Base-by-base conservation (phyloP, 2,329 filamentous ascomycete species). In the Aspergillus sojae region DNA sequence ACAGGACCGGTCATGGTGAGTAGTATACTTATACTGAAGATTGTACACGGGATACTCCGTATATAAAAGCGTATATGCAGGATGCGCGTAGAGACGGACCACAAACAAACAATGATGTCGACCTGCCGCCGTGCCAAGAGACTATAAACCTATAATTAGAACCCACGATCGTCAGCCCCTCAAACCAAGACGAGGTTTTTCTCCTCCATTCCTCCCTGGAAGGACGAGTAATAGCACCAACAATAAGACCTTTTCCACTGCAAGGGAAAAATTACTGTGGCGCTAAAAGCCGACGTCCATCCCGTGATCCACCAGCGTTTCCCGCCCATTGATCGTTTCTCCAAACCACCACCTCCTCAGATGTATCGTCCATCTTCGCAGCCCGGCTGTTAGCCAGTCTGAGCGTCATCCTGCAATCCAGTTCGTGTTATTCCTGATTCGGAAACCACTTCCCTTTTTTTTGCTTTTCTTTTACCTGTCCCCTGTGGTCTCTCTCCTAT, bases 221-320 rank as follows among this genome's bases (percentile, higher is more conserved):
- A 52, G 48, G 48, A 52, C 48, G 28, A 52, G 34, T 52, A 52
- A 52, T 28, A 50, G 1, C 28, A 52, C 28, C 28, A 52, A 32
- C 28, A 34, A 52, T 52, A 34, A 52, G 48, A 34, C 48, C 7
- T 1, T 28, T 28, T 19, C 12, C 12, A 26, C 26, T 30, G 46
- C 46, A 52, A n/a, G 46, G 46, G 16, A n/a, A 52, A 52, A 52
- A 52, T n/a, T 32, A 5, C 48, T n/a, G 48, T 19, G 48, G 46
- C 46, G 46, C 46, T 50, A 50, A 50, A 28, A 50, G 3, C 46
- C 48, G 28, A 52, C 48, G 3, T 21, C 7, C 28, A 61, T 46
- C 59, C 59, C 59, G 59, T 61, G 59, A 61, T 56, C 59, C 41
- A 53, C 59, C 57, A n/a, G 50, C 30, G 52, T 60, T 58, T 59